A percentile compares a stretch with the other conserved stretches of the same genome.
These are phyloP conservation scores for Leccinum huronense DNA, from an alignment of 1,284 basidiomycete genomes.

Conservation along the genomic window DNA sequence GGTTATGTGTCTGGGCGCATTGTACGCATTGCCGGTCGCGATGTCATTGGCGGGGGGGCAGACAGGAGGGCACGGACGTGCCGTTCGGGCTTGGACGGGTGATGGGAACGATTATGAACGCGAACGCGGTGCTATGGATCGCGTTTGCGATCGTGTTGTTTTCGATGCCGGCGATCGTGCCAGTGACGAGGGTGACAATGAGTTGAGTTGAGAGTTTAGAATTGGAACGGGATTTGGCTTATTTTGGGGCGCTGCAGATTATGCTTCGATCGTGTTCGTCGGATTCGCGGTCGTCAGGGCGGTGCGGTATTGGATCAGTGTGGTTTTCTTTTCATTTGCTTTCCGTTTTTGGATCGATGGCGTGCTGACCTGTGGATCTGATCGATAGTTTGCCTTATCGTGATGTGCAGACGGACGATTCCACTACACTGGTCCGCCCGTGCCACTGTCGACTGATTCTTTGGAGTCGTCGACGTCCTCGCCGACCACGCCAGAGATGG, in stretches of 20 bases:
- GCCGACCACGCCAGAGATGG: slow-evolving; percentile 6
- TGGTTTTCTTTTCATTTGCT: slow-evolving; percentile 22
- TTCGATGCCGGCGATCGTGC: slow-evolving; percentile 56
- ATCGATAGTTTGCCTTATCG: not conserved
- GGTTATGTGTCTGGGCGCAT: slow-evolving; percentile 54
- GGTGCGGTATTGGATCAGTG: slow-evolving; percentile 58
- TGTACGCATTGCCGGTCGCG: slow-evolving; percentile 51
- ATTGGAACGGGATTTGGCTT: not conserved
- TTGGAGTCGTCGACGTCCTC: not conserved
- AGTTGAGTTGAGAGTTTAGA: slow-evolving; percentile 31
- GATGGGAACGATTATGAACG: slow-evolving; percentile 42
- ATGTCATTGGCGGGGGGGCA: slow-evolving; percentile 42
- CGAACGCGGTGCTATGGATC: slow-evolving; percentile 48
- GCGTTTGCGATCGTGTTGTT: slow-evolving; percentile 54
- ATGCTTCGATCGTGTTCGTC: slow-evolving; percentile 61
- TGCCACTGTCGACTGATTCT: slow-evolving; percentile 13
- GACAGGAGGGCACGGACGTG: slow-evolving; percentile 42
- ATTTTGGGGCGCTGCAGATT: slow-evolving; percentile 39
- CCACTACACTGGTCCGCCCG: slow-evolving; percentile 43
- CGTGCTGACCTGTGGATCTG: not conserved
- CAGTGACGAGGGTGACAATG: slow-evolving; percentile 47
- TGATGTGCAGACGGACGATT: slow-evolving; percentile 38
- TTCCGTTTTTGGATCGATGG: not conserved
- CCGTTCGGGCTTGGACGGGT: slow-evolving; percentile 43
- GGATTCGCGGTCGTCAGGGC: slow-evolving; percentile 54